A percentile compares a stretch with the other conserved stretches of the same genome.
Conservation (phyloP, 495 filamentous ascomycete genomes). For the Penicillium alfredii region DNA sequence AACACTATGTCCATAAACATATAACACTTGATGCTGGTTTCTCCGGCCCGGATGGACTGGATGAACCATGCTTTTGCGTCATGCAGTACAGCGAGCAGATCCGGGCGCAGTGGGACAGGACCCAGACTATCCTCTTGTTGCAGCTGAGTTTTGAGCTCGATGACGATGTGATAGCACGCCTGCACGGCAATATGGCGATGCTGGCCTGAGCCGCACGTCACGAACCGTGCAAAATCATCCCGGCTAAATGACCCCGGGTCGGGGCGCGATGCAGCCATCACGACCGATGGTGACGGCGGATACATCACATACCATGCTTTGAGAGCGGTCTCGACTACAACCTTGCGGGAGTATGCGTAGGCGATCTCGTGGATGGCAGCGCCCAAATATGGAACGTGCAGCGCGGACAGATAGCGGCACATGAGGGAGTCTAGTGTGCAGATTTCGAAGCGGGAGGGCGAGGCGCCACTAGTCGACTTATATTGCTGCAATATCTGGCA, state of each 20-base stretch:
- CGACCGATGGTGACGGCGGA: constrained; percentile 26
- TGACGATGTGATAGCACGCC: constrained; percentile 35
- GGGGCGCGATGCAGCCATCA: constrained; percentile 11
- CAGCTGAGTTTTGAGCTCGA: constrained; percentile 45
- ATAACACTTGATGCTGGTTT: constrained; percentile 54
- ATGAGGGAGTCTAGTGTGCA: constrained; percentile 39
- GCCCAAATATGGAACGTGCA: constrained; percentile 47
- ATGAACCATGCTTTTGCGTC: constrained; percentile 41
- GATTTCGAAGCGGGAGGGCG: constrained; percentile 30
- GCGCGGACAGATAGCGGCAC: constrained; percentile 37
- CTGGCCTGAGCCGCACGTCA: constrained; percentile 40
- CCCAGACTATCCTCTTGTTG: constrained; percentile 46
- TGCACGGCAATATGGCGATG: constrained; percentile 41
- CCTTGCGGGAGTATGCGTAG: constrained; percentile 45
- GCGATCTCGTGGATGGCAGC: constrained; percentile 28
- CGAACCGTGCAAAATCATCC: constrained; percentile 38
- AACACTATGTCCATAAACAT: constrained; percentile 36
- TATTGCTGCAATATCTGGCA: constrained; percentile 33
- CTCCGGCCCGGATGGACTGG: constrained; percentile 39
- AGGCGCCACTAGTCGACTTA: constrained; percentile 10
- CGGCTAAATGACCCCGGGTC: constrained; percentile 9
- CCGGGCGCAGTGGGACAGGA: constrained; percentile 36
- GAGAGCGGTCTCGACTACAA: constrained; percentile 42
- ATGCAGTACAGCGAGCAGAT: constrained; percentile 42
- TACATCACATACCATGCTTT: constrained; percentile 44